Base-by-base conservation (phyloP, 2,329 filamentous ascomycete species). In the Trichoderma sp. region DNA sequence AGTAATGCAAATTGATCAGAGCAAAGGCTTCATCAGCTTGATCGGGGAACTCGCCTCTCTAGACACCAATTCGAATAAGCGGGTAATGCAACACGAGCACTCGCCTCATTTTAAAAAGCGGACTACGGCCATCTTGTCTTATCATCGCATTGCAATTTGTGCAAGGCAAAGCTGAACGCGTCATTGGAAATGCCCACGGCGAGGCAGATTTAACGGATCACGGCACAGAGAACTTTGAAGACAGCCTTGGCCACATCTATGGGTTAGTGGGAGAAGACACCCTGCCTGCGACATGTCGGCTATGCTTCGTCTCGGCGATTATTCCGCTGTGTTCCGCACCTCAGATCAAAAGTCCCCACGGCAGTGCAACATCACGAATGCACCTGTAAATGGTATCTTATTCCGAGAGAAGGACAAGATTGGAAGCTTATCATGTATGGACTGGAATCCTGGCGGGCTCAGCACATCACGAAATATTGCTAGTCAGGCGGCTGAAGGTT, bases 201-300 rank as follows among this genome's bases (percentile, higher is more conserved):
- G 14, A 66, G 63, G 52, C 63, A 34, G 39, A 66, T 21, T 66
- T 58, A 28, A 18, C 63, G 52, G 63, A 58, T 34, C 16, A n/a
- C 54, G 52, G 54, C 63, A 51, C 39, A 16, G 28, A 26, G 18
- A 34, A 34, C 13, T 14, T 14, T 13, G 52, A 5, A 32, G 16
- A 18, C 30, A 56, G 63, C 52, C 63, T 34, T 18, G 5, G 16
- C 28, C 16, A 55, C 18, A 54, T 13, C 6, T 39, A 18, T 21
- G 60, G 11, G 55, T 43, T 30, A 24, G 60, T n/a, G 46, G 46
- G 26, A 54, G 43, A 24, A 52, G 32, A 52, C 51, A 46, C 46
- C 51, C 14, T 64, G 21, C 11, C 34, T 16, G 10, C 46, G 46
- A 49, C 46, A 49, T n/a, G n/a, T n/a, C n/a, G n/a, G n/a, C n/a